Evolutionary conservation across 73 alveolate genomes (phyloP).

Genomic region (Halteria grandinella): DNA sequence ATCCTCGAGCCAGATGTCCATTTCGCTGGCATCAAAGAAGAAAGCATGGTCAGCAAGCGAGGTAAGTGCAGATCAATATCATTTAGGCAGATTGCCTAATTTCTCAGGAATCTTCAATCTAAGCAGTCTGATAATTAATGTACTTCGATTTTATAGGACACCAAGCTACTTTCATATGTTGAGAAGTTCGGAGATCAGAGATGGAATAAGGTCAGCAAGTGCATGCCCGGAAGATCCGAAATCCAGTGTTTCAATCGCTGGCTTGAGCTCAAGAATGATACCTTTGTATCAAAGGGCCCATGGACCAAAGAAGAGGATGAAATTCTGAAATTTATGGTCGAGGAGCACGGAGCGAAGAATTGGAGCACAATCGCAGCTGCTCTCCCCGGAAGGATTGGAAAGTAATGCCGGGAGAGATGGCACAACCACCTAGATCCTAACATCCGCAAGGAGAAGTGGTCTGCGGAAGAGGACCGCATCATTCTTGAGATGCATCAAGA

Average conservation of each 20-base stretch:
- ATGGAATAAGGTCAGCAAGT: constrained; percentile 50
- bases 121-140: too few species aligned
- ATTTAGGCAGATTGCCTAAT: too few species aligned
- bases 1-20: not conserved
- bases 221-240: constrained; percentile 35
- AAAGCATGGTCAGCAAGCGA: constrained; percentile 23
- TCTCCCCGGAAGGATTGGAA: constrained; percentile 84
- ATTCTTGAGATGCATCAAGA: constrained; percentile 57
- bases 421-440: constrained; percentile 79
- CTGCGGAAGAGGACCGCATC: constrained; percentile 66
- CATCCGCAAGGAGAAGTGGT: constrained; percentile 80
- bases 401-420: constrained; percentile 84
- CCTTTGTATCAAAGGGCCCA: constrained; percentile 79
- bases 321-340: constrained; percentile 78
- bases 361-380: constrained; percentile 88
- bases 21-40: constrained; percentile 2
- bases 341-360: constrained; percentile 78
- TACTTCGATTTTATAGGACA: too few species aligned
- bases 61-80: not conserved
- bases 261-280: constrained; percentile 32
- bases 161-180: constrained; percentile 32
- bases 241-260: constrained; percentile 44
- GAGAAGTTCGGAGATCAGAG: constrained; percentile 46
- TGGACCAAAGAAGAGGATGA: constrained; percentile 93
- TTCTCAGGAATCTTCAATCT: too few species aligned